Conservation (phyloP, 2,329 filamentous ascomycete genomes). For the Metarhizium guizhouense region DNA sequence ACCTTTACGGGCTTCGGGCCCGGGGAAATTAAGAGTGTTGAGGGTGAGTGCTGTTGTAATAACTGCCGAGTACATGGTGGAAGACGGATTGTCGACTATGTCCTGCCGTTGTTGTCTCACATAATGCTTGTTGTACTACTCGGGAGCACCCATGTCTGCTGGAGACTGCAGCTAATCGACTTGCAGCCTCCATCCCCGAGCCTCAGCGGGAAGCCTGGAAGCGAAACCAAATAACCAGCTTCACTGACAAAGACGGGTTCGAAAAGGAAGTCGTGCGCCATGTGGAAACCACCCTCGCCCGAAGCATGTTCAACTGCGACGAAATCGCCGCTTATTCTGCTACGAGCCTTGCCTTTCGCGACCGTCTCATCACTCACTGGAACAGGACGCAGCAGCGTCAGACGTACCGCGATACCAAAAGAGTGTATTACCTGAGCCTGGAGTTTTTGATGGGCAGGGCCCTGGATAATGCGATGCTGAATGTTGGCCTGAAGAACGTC, state of each 20-base stretch:
- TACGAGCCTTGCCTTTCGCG: conserved; percentile 83
- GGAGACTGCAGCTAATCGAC: neutral
- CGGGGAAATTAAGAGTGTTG: conserved; percentile 84
- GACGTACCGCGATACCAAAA: conserved; percentile 82
- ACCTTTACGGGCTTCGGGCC: conserved; percentile 93
- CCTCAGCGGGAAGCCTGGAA: conserved; percentile 75
- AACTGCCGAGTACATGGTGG: neutral
- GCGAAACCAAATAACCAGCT: conserved; percentile 54
- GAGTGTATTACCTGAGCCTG: conserved; percentile 93
- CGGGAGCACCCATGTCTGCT: too few relatives aligned
- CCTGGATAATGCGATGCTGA: conserved; percentile 97
- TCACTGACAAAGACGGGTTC: conserved; percentile 75
- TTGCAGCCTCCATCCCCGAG: conserved; percentile 69
- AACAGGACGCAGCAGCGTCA: conserved; percentile 97
- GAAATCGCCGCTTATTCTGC: conserved; percentile 88
- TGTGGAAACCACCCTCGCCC: conserved; percentile 91
- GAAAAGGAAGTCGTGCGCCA: conserved; percentile 82
- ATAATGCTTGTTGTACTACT: too few relatives aligned
- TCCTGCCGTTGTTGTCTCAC: too few relatives aligned
- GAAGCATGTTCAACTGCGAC: conserved; percentile 97
- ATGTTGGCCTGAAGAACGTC: conserved; percentile 77
- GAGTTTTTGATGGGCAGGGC: conserved; percentile 97
- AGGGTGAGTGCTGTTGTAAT: conserved; percentile 47
- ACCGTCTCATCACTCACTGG: conserved; percentile 90
- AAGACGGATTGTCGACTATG: too few relatives aligned